phyloP scores from a whole-genome alignment of 169 alveolate species.

The Toxoplasma gondii region DNA sequence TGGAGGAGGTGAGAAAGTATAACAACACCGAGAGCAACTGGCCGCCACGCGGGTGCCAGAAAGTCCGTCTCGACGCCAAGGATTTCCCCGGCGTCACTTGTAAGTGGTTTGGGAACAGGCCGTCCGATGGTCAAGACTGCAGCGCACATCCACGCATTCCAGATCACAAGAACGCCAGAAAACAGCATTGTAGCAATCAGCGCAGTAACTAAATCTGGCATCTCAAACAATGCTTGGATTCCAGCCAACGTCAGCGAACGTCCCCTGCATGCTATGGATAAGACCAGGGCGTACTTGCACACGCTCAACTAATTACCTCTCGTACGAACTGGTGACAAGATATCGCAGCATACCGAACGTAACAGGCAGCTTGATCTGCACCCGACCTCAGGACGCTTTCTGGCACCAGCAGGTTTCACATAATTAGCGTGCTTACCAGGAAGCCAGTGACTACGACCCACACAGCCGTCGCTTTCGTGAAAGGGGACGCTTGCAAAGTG shows the following conservation, averaged over 20 bases:
- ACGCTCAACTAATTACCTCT: neutral
- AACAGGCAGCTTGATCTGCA: neutral
- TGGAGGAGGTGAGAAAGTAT: constrained; percentile 11
- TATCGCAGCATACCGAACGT: neutral
- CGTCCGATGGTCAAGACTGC: constrained; percentile 39
- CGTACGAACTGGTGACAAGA: neutral
- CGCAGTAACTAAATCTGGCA: constrained; percentile 40
- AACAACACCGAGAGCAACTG: constrained; percentile 30
- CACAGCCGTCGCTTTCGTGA: neutral
- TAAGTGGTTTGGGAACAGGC: constrained; percentile 46
- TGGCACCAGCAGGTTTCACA: neutral
- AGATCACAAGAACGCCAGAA: neutral
- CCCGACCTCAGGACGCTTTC: neutral
- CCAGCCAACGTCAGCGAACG: constrained; percentile 41
- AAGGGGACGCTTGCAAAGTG: neutral
- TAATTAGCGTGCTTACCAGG: neutral
- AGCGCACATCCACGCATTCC: constrained; percentile 54
- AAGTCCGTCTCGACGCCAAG: constrained; percentile 43
- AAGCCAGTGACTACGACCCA: neutral
- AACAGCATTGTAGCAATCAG: neutral
- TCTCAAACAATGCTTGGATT: constrained; percentile 37
- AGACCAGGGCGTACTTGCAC: too few species aligned
- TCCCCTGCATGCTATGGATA: constrained; percentile 1
- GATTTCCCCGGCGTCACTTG: neutral
- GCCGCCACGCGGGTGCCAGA: constrained; percentile 30